phyloP scores from a whole-genome alignment of 768 basidiomycete species.

The Zangia roseola region DNA sequence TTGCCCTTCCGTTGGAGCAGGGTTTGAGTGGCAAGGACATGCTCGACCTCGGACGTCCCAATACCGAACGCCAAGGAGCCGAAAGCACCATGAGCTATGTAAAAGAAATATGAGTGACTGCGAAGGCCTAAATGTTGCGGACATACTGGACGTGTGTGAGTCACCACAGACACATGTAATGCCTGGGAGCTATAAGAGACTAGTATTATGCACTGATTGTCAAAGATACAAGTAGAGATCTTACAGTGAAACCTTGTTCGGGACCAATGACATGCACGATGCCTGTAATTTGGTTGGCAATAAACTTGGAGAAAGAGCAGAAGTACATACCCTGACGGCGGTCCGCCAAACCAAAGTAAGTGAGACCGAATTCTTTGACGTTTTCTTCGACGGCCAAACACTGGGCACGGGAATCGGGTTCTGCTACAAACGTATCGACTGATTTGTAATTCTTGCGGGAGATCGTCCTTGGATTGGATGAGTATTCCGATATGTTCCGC shows the following conservation, averaged over 20 bases:
- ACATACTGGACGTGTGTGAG: conserved; percentile 88
- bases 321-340: conserved; percentile 70
- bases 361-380: conserved; percentile 88
- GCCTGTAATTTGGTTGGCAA: conserved; percentile 41
- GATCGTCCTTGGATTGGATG: conserved; percentile 47
- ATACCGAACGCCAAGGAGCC: conserved; percentile 93
- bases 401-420: conserved; percentile 85
- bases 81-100: conserved; percentile 83
- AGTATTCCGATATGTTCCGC: not conserved
- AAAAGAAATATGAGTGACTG: conserved; percentile 2
- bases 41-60: conserved; percentile 92
- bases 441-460: conserved; percentile 75
- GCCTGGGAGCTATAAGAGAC: conserved; percentile 55
- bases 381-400: conserved; percentile 83
- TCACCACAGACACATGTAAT: conserved; percentile 89
- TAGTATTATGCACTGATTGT: not conserved
- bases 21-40: conserved; percentile 91
- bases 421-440: conserved; percentile 71
- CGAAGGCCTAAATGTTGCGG: not conserved
- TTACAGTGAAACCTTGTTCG: conserved; percentile 88
- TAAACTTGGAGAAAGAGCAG: not conserved
- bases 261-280: conserved; percentile 91
- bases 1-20: conserved; percentile 84
- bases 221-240: conserved; percentile 11
- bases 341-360: conserved; percentile 90